phyloP scores from a whole-genome alignment of 2,329 filamentous ascomycete species.

The Davidsoniella eucalypti region DNA sequence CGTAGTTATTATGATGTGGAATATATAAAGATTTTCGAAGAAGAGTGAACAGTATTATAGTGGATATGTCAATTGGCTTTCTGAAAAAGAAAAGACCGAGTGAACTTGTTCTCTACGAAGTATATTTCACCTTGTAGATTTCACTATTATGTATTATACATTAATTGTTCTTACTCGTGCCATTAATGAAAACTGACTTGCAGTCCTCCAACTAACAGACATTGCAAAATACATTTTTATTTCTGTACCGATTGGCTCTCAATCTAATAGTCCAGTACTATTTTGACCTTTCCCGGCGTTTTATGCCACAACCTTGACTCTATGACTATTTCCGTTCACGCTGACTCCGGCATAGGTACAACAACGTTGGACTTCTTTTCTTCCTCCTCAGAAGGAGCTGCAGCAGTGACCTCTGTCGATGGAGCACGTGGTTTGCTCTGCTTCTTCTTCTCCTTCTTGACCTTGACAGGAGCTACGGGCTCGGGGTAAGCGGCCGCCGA shows the following conservation, averaged over 20 bases:
- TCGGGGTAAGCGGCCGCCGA: constrained; percentile 69
- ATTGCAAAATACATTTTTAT: not conserved
- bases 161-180: not conserved
- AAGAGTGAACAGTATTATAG: too few relatives aligned
- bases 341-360: constrained; percentile 9
- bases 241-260: not conserved
- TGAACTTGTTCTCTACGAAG: too few relatives aligned
- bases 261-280: too few relatives aligned
- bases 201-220: not conserved
- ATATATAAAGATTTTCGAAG: too few relatives aligned
- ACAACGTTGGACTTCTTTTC: constrained; percentile 11
- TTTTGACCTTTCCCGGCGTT: too few relatives aligned
- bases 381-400: not conserved
- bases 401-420: not conserved
- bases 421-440: constrained; percentile 38
- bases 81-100: too few relatives aligned
- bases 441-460: constrained; percentile 56
- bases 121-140: too few relatives aligned
- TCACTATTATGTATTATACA: too few relatives aligned
- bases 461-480: constrained; percentile 21
- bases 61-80: too few relatives aligned
- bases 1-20: too few relatives aligned
- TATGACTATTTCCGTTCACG: not conserved
- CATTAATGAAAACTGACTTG: not conserved
- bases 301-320: too few relatives aligned